phyloP scores from a whole-genome alignment of 2,329 filamentous ascomycete genomes.

The Ophiostoma pallidulum region DNA sequence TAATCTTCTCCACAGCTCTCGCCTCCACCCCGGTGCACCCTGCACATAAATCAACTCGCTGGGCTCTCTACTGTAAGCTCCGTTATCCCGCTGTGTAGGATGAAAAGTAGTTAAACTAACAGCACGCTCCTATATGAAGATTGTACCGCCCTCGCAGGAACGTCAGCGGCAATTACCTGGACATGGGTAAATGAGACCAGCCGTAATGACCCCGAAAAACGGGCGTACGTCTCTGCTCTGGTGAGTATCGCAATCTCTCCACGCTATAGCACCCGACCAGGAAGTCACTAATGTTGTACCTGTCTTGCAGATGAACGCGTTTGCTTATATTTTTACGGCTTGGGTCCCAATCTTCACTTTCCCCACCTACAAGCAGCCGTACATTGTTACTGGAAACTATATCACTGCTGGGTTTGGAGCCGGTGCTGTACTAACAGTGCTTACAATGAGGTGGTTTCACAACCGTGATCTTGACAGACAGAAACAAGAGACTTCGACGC shows the following conservation, averaged over 20 bases:
- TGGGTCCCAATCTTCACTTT: slow-evolving; percentile 24
- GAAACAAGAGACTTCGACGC: neutral
- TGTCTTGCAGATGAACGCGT: slow-evolving; percentile 21
- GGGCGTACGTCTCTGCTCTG: slow-evolving; percentile 22
- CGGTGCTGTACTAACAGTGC: slow-evolving; percentile 11
- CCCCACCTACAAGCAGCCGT: slow-evolving; percentile 22
- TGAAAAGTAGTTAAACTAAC: neutral
- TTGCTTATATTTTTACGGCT: slow-evolving; percentile 23
- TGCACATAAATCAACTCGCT: slow-evolving; percentile 15
- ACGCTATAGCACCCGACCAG: no score
- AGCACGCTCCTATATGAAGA: slow-evolving; percentile 9
- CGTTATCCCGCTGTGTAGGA: neutral
- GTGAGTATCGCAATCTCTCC: slow-evolving; percentile 14
- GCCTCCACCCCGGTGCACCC: slow-evolving; percentile 21
- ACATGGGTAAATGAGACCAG: slow-evolving; percentile 21
- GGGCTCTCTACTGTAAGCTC: slow-evolving; percentile 19
- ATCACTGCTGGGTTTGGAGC: slow-evolving; percentile 21
- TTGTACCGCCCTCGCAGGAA: slow-evolving; percentile 17
- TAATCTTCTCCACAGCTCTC: slow-evolving; percentile 20
- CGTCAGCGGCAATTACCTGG: slow-evolving; percentile 20
- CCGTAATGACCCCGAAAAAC: slow-evolving; percentile 21
- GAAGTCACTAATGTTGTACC: no score
- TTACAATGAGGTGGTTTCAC: slow-evolving; percentile 19
- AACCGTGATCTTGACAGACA: slow-evolving; percentile 16
- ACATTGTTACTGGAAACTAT: slow-evolving; percentile 23